Conservation (phyloP, 768 basidiomycete genomes). For the Sistotremastrum suecicum region DNA sequence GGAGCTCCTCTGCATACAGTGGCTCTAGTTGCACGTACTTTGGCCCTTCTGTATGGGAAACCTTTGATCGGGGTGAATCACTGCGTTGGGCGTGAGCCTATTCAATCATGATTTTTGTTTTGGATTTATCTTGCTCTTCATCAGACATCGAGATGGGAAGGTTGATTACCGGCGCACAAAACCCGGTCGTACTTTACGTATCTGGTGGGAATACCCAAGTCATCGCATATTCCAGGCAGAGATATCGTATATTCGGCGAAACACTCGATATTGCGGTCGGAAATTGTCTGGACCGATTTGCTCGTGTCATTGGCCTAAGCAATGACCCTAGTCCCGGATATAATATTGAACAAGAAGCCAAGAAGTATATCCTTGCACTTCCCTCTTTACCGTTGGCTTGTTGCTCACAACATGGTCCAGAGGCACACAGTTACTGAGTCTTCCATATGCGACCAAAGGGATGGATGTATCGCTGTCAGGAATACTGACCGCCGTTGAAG, state of each 20-base stretch:
- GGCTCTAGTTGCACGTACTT: slow-evolving; percentile 81
- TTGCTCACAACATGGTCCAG: slow-evolving; percentile 24
- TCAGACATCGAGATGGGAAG: slow-evolving; percentile 98
- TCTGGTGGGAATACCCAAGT: slow-evolving; percentile 99
- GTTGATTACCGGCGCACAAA: slow-evolving; percentile 83
- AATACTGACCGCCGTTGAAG: slow-evolving; percentile 76
- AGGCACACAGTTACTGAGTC: slow-evolving; percentile 64
- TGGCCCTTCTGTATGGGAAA: slow-evolving; percentile 77
- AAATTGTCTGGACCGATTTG: slow-evolving; percentile 95
- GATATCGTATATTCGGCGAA: slow-evolving; percentile 97
- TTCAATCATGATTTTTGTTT: neutral
- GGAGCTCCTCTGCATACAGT: slow-evolving; percentile 94
- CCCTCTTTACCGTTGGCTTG: neutral
- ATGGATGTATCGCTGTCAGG: slow-evolving; percentile 99
- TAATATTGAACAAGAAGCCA: slow-evolving; percentile 94
- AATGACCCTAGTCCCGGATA: slow-evolving; percentile 96
- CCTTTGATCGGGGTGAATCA: slow-evolving; percentile 98
- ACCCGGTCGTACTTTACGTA: slow-evolving; percentile 95
- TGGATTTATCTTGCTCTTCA: neutral
- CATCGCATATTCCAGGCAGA: slow-evolving; percentile 94
- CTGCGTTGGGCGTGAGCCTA: slow-evolving; percentile 82
- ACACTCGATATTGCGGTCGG: slow-evolving; percentile 99
- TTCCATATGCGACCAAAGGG: slow-evolving; percentile 95
- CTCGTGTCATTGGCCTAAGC: slow-evolving; percentile 82
- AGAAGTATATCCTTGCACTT: slow-evolving; percentile 38